A percentile compares a stretch with the other conserved stretches of the same genome.
These are phyloP conservation scores for Pythium apleroticum DNA, from an alignment of 352 stramenopile species.

Conservation along the genomic window DNA sequence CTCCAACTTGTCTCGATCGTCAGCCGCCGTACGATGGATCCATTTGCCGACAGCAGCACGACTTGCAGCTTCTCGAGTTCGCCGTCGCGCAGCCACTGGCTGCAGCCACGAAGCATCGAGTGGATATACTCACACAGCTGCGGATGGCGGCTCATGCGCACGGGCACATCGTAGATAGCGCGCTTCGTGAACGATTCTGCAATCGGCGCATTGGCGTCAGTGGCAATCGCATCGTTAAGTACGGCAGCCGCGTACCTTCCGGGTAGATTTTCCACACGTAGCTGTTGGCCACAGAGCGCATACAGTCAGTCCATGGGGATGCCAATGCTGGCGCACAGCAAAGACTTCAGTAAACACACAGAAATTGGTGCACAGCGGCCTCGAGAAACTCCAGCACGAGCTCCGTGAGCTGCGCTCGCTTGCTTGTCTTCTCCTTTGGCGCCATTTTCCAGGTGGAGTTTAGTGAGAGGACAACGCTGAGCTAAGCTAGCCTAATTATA, in stretches of 20 bases:
- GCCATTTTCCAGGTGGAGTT: constrained; percentile 14
- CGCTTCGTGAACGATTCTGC: constrained; percentile 64
- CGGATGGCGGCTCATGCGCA: constrained; percentile 77
- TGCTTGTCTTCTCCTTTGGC: constrained; percentile 24
- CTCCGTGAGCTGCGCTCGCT: constrained; percentile 45
- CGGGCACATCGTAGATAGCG: constrained; percentile 72
- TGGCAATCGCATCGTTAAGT: neutral
- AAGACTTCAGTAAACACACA: constrained; percentile 40
- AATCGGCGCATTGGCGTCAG: neutral
- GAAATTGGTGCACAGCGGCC: constrained; percentile 68
- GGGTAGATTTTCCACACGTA: constrained; percentile 32
- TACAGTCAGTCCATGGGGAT: neutral
- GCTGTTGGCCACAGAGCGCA: neutral
- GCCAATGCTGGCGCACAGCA: neutral
- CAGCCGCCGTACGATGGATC: constrained; percentile 43
- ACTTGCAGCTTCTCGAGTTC: constrained; percentile 72
- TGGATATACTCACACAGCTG: constrained; percentile 77
- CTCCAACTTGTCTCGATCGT: constrained; percentile 55
- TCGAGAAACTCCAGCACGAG: constrained; percentile 80
- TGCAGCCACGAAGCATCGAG: constrained; percentile 67
- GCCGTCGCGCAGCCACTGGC: constrained; percentile 50
- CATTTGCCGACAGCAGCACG: constrained; percentile 52
- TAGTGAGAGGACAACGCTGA: constrained; percentile 12
- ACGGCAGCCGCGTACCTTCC: neutral
- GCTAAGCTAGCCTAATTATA: neutral